Evolutionary conservation across 139 green algal genomes (phyloP), one percentile per base, ranked within the genome.

Genomic region (Raphidocelis subcapitata): DNA sequence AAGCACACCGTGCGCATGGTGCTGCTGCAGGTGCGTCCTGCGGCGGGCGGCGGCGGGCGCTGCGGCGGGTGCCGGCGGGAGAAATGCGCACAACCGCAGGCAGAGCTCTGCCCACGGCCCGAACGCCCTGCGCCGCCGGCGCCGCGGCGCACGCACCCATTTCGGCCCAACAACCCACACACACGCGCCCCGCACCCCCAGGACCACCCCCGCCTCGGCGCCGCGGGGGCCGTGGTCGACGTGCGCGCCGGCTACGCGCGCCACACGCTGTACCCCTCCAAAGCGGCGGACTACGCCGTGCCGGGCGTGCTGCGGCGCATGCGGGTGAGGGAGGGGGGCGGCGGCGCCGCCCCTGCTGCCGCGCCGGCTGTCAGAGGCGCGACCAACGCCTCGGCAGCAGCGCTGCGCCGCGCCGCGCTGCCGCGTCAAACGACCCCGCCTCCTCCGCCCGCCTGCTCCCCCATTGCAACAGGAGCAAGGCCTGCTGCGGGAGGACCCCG

Each of bases 1-100:
- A 75, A 75, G 54, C 69, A 75, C 57, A 56, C 44, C 31, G 69
- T 75, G 28, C n/a, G 56, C 2, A 60, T 75, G 69, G 69, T 75
- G 12, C 44, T 75, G 33, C 57, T 75, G 41, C 51, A 75, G 69
- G 69, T 75, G 47, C 32, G 69, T 5, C 18, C 32, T 44, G 32
- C n/a, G 23, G 31, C 59, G 41, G 41, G 41, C 41, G 8, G 41
- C 41, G 41, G 41, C 41, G 12, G 41, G n/a, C n/a, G n/a, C n/a
- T n/a, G n/a, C n/a, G n/a, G n/a, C n/a, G n/a, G n/a, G n/a, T n/a
- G n/a, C n/a, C n/a, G n/a, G n/a, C n/a, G n/a, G n/a, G n/a, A n/a
- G n/a, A n/a, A n/a, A n/a, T n/a, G n/a, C n/a, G n/a, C n/a, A n/a
- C n/a, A n/a, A n/a, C n/a, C n/a, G n/a, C n/a, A n/a, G n/a, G n/a